Percentiles rank a stretch among this genome's conserved stretches.
Evolutionary conservation across 208 protist species (phyloP).

Genomic region (Trichomonas tenax): DNA sequence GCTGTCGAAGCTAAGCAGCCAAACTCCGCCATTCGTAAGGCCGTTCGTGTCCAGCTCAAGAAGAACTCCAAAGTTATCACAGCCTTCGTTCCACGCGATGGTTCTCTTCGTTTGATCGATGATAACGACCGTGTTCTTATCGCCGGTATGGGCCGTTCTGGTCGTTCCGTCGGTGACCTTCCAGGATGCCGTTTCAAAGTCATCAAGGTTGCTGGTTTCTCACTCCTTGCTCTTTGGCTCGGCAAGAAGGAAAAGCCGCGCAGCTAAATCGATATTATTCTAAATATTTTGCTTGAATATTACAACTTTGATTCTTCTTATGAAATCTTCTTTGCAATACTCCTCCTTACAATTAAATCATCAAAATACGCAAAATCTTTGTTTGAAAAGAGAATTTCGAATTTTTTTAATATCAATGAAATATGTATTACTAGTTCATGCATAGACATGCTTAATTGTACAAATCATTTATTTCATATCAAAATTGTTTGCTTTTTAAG

Average conservation of each 20-base stretch:
- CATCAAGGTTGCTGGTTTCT: constrained; percentile 91
- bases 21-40: constrained; percentile 99
- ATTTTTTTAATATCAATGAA: too few species aligned
- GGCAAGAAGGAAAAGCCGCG: constrained; percentile 98
- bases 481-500: too few species aligned
- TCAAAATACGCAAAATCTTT: too few species aligned
- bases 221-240: constrained; percentile 83
- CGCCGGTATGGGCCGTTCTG: constrained; percentile 62
- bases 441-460: too few species aligned
- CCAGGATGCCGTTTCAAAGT: constrained; percentile 95
- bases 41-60: constrained; percentile 97
- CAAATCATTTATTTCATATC: too few species aligned
- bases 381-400: too few species aligned
- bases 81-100: constrained; percentile 97
- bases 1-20: constrained; percentile 99
- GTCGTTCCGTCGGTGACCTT: constrained; percentile 98
- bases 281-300: background rate
- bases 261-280: constrained; percentile 54
- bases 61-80: constrained; percentile 99
- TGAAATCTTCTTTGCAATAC: too few species aligned
- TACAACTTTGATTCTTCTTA: too few species aligned
- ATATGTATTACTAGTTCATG: too few species aligned
- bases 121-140: constrained; percentile 66
- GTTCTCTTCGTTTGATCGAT: constrained; percentile 95
- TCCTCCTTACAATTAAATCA: too few species aligned